Evolutionary conservation across 2,329 filamentous ascomycete genomes (phyloP).

Genomic region (Malbranchea cinnamomea): DNA sequence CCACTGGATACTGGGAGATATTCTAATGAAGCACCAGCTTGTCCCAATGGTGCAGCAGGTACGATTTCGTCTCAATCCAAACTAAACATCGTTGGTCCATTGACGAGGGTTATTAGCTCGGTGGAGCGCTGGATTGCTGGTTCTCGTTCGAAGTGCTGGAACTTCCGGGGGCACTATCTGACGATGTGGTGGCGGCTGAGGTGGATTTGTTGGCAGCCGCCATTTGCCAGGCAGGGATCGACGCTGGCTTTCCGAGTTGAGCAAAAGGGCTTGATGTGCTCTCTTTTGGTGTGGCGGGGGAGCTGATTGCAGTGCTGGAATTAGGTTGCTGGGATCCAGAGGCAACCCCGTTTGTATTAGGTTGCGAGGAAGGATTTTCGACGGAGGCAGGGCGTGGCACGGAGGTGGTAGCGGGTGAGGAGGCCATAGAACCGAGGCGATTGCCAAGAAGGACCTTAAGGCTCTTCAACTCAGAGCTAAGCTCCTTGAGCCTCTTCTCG

Average conservation of each 20-base stretch:
- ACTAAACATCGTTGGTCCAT: constrained; percentile 2
- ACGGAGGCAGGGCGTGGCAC: constrained; percentile 14
- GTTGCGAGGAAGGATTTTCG: constrained; percentile 13
- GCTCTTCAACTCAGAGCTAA: constrained; percentile 77
- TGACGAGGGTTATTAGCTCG: constrained; percentile 14
- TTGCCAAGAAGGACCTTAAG: constrained; percentile 73
- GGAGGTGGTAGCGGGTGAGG: constrained; percentile 17
- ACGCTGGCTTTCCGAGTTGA: constrained; percentile 39
- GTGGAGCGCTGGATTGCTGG: constrained; percentile 17
- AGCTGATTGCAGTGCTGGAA: constrained; percentile 12
- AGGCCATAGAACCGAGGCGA: constrained; percentile 33
- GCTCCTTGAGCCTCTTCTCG: constrained; percentile 66
- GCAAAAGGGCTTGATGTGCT: constrained; percentile 33
- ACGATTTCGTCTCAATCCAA: constrained; percentile 13
- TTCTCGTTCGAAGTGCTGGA: constrained; percentile 11
- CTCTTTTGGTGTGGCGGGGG: constrained; percentile 15
- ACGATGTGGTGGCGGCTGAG: constrained; percentile 16
- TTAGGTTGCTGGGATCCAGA: constrained; percentile 13
- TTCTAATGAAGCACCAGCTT: too few species aligned
- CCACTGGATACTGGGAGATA: too few species aligned
- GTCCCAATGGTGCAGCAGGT: too few species aligned
- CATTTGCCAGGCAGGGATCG: constrained; percentile 70
- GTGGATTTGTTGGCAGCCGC: constrained; percentile 45
- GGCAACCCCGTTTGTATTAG: constrained; percentile 15
- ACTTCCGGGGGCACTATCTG: constrained; percentile 12